Percentiles rank a stretch among this genome's conserved stretches.
These are phyloP conservation scores for Fusarium ambrosium DNA, from an alignment of 2,329 filamentous ascomycete genomes.

Conservation along the genomic window DNA sequence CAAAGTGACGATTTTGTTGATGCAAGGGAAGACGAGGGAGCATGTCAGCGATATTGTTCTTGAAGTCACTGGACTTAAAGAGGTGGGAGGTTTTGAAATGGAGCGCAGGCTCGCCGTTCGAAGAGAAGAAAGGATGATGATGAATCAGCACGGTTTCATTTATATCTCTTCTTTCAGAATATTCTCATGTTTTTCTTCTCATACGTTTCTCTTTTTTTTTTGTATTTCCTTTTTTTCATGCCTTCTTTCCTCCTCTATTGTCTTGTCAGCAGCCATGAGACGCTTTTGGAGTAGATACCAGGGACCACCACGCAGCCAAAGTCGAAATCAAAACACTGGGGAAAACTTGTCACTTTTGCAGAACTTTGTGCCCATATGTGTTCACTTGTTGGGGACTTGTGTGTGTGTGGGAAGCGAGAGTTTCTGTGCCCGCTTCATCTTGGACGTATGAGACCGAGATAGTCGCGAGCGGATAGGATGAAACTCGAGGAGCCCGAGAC, in stretches of 20 bases:
- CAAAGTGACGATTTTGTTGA: neutral
- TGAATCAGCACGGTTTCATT: slow-evolving; percentile 13
- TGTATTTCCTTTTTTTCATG: slow-evolving; percentile 2
- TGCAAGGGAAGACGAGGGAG: neutral
- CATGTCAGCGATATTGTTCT: slow-evolving; percentile 6
- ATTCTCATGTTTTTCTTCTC: neutral
- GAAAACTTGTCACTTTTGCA: neutral
- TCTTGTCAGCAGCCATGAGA: slow-evolving; percentile 10
- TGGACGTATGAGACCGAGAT: neutral
- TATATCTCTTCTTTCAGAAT: slow-evolving; percentile 5
- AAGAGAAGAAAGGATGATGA: slow-evolving; percentile 3
- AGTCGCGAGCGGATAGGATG: neutral
- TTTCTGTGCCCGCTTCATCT: neutral
- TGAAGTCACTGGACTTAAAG: slow-evolving; percentile 8
- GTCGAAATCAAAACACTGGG: slow-evolving; percentile 14
- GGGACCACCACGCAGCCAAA: slow-evolving; percentile 14
- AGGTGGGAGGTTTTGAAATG: slow-evolving; percentile 21
- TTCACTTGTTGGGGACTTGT: neutral
- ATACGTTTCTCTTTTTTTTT: neutral
- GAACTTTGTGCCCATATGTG: neutral
- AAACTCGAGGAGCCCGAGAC: neutral
- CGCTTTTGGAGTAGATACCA: slow-evolving; percentile 32
- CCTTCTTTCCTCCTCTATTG: neutral
- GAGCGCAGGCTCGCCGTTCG: slow-evolving; percentile 36
- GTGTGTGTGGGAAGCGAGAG: neutral